Conservation (phyloP, 108 stramenopile genomes). For the Conticribra guillardii region DNA sequence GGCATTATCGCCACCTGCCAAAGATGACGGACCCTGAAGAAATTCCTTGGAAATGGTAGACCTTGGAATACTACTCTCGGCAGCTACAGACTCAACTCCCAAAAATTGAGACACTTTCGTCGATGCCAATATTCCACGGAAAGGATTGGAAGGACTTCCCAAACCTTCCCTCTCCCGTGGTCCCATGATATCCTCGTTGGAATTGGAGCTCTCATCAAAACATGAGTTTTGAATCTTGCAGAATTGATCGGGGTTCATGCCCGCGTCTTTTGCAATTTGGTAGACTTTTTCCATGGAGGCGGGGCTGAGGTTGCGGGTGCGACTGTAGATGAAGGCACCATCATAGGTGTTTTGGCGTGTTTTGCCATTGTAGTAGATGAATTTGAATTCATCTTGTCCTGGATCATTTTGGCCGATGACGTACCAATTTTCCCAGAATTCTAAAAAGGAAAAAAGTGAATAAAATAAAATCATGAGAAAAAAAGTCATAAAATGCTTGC, state of each 20-base stretch:
- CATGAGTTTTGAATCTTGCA: constrained; percentile 92
- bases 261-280: constrained; percentile 86
- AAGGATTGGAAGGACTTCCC: constrained; percentile 65
- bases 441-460: constrained; percentile 39
- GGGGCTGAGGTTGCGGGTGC: constrained; percentile 73
- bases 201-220: constrained; percentile 56
- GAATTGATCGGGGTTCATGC: constrained; percentile 91
- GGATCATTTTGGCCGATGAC: constrained; percentile 87
- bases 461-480: neutral
- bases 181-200: constrained; percentile 5
- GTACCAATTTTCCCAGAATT: constrained; percentile 99
- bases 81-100: constrained; percentile 90
- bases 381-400: constrained; percentile 88
- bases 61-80: constrained; percentile 59
- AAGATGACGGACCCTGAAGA: constrained; percentile 30
- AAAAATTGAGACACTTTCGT: constrained; percentile 85
- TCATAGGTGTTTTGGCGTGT: constrained; percentile 97
- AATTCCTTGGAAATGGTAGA: constrained; percentile 33
- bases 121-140: constrained; percentile 84
- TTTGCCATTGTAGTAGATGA: constrained; percentile 97
- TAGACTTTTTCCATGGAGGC: constrained; percentile 87
- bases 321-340: constrained; percentile 96
- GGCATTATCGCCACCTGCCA: no score
- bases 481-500: no score
- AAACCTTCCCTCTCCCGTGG: constrained; percentile 39